Evolutionary conservation across 768 basidiomycete genomes (phyloP).

Genomic region (Cystofilobasidium capitatum): DNA sequence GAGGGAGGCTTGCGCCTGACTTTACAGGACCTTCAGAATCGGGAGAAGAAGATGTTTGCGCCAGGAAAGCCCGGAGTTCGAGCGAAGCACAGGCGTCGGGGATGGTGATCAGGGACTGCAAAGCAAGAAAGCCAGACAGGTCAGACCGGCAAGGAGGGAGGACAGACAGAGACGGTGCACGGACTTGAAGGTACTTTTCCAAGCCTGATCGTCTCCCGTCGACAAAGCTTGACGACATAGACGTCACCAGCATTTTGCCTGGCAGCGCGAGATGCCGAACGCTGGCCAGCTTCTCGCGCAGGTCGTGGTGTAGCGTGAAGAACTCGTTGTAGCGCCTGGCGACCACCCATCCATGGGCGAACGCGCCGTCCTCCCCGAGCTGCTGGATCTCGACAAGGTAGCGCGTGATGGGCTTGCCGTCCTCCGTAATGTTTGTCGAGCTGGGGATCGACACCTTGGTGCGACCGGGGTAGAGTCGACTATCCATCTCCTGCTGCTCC

Average conservation of each 20-base stretch:
- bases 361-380: slow-evolving; percentile 60
- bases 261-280: slow-evolving; percentile 72
- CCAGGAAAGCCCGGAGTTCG: slow-evolving; percentile 74
- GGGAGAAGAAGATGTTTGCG: slow-evolving; percentile 43
- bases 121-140: neutral
- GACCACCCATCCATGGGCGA: slow-evolving; percentile 78
- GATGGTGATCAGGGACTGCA: slow-evolving; percentile 15
- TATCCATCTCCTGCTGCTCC: slow-evolving; percentile 87
- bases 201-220: slow-evolving; percentile 67
- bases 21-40: slow-evolving; percentile 12
- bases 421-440: slow-evolving; percentile 65
- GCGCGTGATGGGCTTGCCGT: slow-evolving; percentile 79
- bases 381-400: slow-evolving; percentile 91
- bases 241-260: slow-evolving; percentile 79
- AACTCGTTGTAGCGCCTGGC: slow-evolving; percentile 94
- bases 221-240: slow-evolving; percentile 77
- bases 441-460: slow-evolving; percentile 78
- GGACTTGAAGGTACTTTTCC: slow-evolving; percentile 84
- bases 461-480: slow-evolving; percentile 69
- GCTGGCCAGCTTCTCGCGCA: slow-evolving; percentile 60
- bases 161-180: slow-evolving; percentile 26
- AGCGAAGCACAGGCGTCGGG: slow-evolving; percentile 13
- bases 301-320: slow-evolving; percentile 70
- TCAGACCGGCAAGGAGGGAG: neutral
- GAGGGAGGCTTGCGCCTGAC: slow-evolving; percentile 5